Conservation (phyloP, 108 stramenopile genomes). For the Cyclotella cryptica region DNA sequence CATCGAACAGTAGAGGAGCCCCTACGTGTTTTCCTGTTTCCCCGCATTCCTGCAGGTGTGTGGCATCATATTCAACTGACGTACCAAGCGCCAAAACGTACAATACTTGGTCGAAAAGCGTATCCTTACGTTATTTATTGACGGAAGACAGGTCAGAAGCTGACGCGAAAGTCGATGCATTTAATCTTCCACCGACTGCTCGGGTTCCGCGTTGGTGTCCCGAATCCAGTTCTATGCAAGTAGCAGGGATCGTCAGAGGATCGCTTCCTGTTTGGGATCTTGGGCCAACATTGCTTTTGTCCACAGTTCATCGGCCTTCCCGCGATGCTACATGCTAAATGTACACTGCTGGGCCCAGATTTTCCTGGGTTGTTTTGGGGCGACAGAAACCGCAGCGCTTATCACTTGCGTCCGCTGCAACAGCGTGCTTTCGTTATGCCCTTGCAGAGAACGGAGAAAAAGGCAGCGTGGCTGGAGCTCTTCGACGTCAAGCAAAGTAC, state of each 20-base stretch:
- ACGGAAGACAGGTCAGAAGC: constrained; percentile 84
- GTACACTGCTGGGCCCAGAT: constrained; percentile 80
- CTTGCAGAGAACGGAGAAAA: constrained; percentile 85
- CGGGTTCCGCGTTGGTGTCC: constrained; percentile 77
- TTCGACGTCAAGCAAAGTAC: constrained; percentile 76
- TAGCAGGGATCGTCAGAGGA: constrained; percentile 78
- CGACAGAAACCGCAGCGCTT: constrained; percentile 87
- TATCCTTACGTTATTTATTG: constrained; percentile 68
- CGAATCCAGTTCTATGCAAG: constrained; percentile 78
- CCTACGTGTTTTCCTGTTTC: constrained; percentile 81
- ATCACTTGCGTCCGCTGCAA: constrained; percentile 84
- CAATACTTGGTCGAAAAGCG: constrained; percentile 84
- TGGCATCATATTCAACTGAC: constrained; percentile 91
- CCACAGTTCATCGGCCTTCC: constrained; percentile 69
- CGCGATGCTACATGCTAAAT: constrained; percentile 88
- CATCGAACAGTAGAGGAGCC: constrained; percentile 66
- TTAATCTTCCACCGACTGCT: constrained; percentile 82
- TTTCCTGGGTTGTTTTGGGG: constrained; percentile 90
- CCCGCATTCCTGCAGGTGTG: constrained; percentile 72
- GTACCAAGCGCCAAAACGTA: constrained; percentile 82
- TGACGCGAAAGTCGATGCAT: constrained; percentile 80
- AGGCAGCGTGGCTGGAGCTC: constrained; percentile 82
- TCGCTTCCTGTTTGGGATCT: constrained; percentile 82
- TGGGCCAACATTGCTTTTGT: constrained; percentile 74
- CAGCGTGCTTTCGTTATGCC: constrained; percentile 76